These are phyloP conservation scores for Monascus ruber DNA, from an alignment of 2,329 filamentous ascomycete genomes.

Conservation along the genomic window DNA sequence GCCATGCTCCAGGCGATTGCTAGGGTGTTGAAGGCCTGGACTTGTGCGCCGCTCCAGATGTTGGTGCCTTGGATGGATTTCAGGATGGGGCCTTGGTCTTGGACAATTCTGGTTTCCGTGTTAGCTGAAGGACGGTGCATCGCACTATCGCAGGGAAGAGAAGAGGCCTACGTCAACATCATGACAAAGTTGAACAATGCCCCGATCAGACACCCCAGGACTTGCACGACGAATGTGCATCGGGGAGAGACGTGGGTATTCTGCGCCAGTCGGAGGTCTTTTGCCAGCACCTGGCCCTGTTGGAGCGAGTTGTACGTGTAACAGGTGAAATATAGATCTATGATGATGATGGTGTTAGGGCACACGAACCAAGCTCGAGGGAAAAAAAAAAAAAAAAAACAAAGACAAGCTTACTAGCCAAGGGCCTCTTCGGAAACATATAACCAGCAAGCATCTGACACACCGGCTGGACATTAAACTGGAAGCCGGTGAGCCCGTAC, in stretches of 20 bases:
- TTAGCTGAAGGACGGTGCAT: not conserved
- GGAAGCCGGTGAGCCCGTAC: conserved; percentile 29
- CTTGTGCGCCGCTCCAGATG: conserved; percentile 39
- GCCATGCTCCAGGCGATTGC: conserved; percentile 32
- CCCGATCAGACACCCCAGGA: conserved; percentile 9
- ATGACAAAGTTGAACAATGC: conserved; percentile 37
- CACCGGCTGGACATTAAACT: conserved; percentile 30
- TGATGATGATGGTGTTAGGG: not conserved
- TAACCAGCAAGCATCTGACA: conserved; percentile 41
- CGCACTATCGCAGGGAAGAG: not conserved
- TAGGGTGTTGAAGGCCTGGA: conserved; percentile 37
- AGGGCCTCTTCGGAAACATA: conserved; percentile 29
- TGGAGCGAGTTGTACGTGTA: conserved; percentile 19
- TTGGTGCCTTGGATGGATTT: conserved; percentile 32
- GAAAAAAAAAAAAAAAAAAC: too few species aligned
- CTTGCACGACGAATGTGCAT: conserved; percentile 33
- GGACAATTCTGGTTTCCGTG: conserved; percentile 25
- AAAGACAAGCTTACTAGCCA: conserved; percentile 13
- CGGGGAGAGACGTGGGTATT: conserved; percentile 28
- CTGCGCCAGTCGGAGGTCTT: conserved; percentile 26
- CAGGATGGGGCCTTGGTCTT: conserved; percentile 33
- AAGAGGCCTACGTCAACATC: conserved; percentile 20
- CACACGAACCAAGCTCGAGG: too few species aligned
- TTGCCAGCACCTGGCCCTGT: conserved; percentile 17
- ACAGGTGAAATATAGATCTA: conserved; percentile 19